Evolutionary conservation across 345 rosid species (phyloP).

Genomic region (Ceriops decandra): DNA sequence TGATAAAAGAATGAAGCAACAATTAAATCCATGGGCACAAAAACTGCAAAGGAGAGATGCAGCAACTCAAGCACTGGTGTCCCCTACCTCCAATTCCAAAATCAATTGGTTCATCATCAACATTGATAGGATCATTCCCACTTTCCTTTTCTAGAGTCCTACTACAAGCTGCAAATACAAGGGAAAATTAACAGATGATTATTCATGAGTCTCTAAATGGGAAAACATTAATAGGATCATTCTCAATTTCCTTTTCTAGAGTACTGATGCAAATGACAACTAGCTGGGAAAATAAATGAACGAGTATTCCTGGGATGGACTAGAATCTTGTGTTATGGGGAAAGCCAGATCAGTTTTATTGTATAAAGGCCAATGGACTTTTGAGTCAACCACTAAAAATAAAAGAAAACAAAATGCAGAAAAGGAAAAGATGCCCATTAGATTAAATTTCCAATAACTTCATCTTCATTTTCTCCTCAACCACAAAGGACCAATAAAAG

Average conservation of each 20-base stretch:
- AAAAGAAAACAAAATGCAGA: too few species aligned
- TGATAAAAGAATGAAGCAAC: background rate
- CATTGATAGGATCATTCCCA: conserved; percentile 11
- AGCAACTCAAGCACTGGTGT: background rate
- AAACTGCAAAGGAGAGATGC: background rate
- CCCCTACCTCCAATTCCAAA: conserved; percentile 25
- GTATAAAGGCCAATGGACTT: too few species aligned
- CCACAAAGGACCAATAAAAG: too few species aligned
- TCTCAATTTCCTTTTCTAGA: conserved; percentile 10
- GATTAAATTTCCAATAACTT: too few species aligned
- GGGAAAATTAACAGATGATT: background rate
- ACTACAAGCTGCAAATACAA: conserved; percentile 21
- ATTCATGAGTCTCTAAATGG: background rate
- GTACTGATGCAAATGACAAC: conserved; percentile 15
- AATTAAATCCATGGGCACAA: background rate
- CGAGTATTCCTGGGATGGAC: background rate
- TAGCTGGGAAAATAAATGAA: conserved; percentile 8
- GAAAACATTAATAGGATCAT: conserved; percentile 5
- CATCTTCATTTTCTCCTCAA: too few species aligned
- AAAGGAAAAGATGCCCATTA: too few species aligned
- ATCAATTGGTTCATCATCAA: conserved; percentile 20
- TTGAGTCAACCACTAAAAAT: too few species aligned
- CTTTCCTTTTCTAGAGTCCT: conserved; percentile 2
- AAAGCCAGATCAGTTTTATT: too few species aligned
- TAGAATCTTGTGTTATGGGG: too few species aligned